These are phyloP conservation scores for Rutstroemia sydowiana DNA, from an alignment of 2,329 filamentous ascomycete species.

Conservation along the genomic window DNA sequence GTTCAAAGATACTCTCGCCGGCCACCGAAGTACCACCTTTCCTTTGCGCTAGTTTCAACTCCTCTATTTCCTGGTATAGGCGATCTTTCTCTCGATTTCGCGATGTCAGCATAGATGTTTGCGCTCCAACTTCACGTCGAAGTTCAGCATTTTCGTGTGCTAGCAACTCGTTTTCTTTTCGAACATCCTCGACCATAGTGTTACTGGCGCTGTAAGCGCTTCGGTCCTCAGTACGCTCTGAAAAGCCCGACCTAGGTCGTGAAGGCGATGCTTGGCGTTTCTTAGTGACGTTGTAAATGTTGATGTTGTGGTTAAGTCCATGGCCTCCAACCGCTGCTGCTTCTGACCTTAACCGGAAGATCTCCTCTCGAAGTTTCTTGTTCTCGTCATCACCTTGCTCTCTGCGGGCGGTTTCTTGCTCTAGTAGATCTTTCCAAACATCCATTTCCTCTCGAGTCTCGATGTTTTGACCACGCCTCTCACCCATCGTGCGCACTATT, in stretches of 20 bases:
- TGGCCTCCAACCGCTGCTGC: conserved; percentile 31
- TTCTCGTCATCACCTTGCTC: conserved; percentile 91
- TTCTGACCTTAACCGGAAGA: conserved; percentile 64
- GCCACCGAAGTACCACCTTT: conserved; percentile 60
- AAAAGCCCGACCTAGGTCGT: conserved; percentile 42
- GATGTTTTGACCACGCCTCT: conserved; percentile 39
- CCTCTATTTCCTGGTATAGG: conserved; percentile 94
- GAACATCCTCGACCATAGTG: conserved; percentile 70
- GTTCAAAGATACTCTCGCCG: conserved; percentile 85
- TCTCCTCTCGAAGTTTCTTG: conserved; percentile 72
- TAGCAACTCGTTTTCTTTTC: conserved; percentile 63
- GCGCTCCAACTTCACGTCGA: conserved; percentile 84
- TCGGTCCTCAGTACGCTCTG: conserved; percentile 37
- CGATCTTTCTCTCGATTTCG: conserved; percentile 91
- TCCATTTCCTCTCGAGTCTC: conserved; percentile 59
- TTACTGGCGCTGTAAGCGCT: conserved; percentile 51
- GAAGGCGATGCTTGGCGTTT: conserved; percentile 37
- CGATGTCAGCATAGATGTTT: conserved; percentile 96
- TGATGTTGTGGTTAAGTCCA: conserved; percentile 51
- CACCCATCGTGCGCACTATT: conserved; percentile 60
- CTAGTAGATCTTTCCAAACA: conserved; percentile 91
- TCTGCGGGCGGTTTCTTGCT: conserved; percentile 81
- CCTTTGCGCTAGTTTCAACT: conserved; percentile 81
- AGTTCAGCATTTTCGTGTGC: conserved; percentile 90
- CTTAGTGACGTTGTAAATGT: conserved; percentile 58